A percentile compares a stretch with the other conserved stretches of the same genome.
Evolutionary conservation across 768 basidiomycete genomes (phyloP).

Genomic region (Tylopilus sp.): DNA sequence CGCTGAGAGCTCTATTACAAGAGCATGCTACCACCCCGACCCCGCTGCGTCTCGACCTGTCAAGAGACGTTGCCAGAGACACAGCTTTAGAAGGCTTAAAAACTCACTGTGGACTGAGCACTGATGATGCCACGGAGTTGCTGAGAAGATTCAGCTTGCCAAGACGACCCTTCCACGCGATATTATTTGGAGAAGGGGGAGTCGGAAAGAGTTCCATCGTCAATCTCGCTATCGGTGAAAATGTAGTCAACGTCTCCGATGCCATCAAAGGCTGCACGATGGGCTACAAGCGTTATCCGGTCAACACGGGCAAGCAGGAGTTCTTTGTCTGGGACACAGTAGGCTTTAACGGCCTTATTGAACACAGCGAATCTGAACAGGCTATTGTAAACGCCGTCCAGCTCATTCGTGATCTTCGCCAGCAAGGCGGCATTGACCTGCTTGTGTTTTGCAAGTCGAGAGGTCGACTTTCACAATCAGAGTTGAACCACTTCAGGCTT

Average conservation of each 20-base stretch:
- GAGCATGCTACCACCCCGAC: slow-evolving; percentile 1
- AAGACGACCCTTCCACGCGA: slow-evolving; percentile 23
- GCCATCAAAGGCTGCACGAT: slow-evolving; percentile 34
- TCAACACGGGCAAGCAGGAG: slow-evolving; percentile 15
- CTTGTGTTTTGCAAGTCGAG: slow-evolving; percentile 35
- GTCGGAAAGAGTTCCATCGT: no score
- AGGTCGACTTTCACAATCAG: slow-evolving; percentile 27
- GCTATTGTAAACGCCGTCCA: slow-evolving; percentile 25
- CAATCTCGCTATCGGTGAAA: slow-evolving; percentile 30
- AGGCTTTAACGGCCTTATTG: no score
- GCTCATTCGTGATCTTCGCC: slow-evolving; percentile 29
- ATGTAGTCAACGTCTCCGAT: slow-evolving; percentile 24
- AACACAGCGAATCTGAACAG: slow-evolving; percentile 2
- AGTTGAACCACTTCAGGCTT: slow-evolving; percentile 32
- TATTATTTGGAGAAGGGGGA: slow-evolving; percentile 42
- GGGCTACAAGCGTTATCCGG: slow-evolving; percentile 18
- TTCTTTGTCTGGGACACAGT: no score
- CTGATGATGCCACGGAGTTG: no score
- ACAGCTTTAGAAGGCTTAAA: slow-evolving; percentile 10
- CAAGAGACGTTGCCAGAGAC: slow-evolving; percentile 2
- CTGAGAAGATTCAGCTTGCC: no score
- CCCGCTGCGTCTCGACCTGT: slow-evolving; percentile 20
- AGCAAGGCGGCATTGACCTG: slow-evolving; percentile 34
- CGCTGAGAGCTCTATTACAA: slow-evolving; percentile 10
- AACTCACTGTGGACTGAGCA: slow-evolving; percentile 10